Percentiles rank a stretch among this genome's conserved stretches.
These are phyloP conservation scores for Rhizopus stolonifer DNA, from an alignment of 371 early-diverging fungal genomes.

Conservation along the genomic window DNA sequence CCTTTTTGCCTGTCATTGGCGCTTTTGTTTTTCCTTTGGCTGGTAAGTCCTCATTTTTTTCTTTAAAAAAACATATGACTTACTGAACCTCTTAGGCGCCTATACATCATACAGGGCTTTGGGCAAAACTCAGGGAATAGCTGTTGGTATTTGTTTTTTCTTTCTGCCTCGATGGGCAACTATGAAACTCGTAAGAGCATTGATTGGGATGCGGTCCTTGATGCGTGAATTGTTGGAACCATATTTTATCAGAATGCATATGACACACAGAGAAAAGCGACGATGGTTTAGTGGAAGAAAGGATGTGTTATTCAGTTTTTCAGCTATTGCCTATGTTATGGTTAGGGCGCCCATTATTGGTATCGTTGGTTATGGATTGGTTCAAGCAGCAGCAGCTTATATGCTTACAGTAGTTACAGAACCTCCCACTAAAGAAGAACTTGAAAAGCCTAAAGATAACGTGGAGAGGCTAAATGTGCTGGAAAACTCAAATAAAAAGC, in stretches of 20 bases:
- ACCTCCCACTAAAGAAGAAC: slow-evolving; percentile 31
- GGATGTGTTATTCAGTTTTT: slow-evolving; percentile 63
- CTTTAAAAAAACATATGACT: background rate
- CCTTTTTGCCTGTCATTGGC: slow-evolving; percentile 59
- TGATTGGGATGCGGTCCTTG: slow-evolving; percentile 62
- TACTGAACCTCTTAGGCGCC: slow-evolving; percentile 29
- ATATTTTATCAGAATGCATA: slow-evolving; percentile 61
- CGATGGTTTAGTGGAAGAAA: slow-evolving; percentile 64
- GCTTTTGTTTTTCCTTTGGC: slow-evolving; percentile 61
- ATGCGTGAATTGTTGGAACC: slow-evolving; percentile 67
- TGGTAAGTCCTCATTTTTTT: slow-evolving; percentile 23
- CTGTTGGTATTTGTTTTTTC: slow-evolving; percentile 46
- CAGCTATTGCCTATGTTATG: slow-evolving; percentile 57
- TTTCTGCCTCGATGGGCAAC: slow-evolving; percentile 45
- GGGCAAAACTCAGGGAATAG: slow-evolving; percentile 46
- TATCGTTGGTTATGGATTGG: slow-evolving; percentile 55
- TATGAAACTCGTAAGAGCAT: slow-evolving; percentile 48
- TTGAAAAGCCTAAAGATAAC: background rate
- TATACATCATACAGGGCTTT: slow-evolving; percentile 44
- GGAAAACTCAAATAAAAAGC: background rate
- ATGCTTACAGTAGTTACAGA: slow-evolving; percentile 57
- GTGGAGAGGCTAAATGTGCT: background rate
- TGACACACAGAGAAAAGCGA: slow-evolving; percentile 50
- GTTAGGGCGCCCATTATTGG: slow-evolving; percentile 54
- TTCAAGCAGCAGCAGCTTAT: slow-evolving; percentile 59